Conservation (phyloP, 140 eudicot species). For the Bidens hawaiensis region DNA sequence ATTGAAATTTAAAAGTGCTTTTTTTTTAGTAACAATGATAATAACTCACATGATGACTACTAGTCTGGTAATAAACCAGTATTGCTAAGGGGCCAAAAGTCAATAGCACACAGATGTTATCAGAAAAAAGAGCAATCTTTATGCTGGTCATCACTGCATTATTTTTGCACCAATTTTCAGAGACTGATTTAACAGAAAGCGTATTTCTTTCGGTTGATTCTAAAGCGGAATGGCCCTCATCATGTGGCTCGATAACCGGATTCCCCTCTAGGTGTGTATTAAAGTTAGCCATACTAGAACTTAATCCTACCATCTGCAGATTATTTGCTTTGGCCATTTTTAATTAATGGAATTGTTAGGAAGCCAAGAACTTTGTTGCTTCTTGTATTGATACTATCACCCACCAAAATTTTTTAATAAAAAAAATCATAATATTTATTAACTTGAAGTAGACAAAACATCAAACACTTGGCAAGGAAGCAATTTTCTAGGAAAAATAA, state of each 20-base stretch:
- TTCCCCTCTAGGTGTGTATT: slow-evolving; percentile 26
- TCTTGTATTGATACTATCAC: too few relatives aligned
- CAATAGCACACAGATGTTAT: slow-evolving; percentile 50
- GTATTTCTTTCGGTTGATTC: slow-evolving; percentile 15
- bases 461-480: too few relatives aligned
- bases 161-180: slow-evolving; percentile 12
- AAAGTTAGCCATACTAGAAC: too few relatives aligned
- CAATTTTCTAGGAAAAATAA: too few relatives aligned
- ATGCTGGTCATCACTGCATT: slow-evolving; percentile 31
- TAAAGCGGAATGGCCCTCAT: slow-evolving; percentile 28
- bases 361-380: slow-evolving; percentile 18
- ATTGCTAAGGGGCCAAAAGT: slow-evolving; percentile 72
- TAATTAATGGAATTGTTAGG: slow-evolving; percentile 3
- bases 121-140: slow-evolving; percentile 44
- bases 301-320: slow-evolving; percentile 25
- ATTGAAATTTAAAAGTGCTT: background rate
- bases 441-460: too few relatives aligned
- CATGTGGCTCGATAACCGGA: slow-evolving; percentile 23
- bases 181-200: slow-evolving; percentile 23
- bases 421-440: too few relatives aligned
- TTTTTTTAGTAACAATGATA: background rate
- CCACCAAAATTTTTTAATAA: too few relatives aligned
- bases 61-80: slow-evolving; percentile 37
- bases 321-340: slow-evolving; percentile 19
- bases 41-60: slow-evolving; percentile 47